Conservation (phyloP, 352 stramenopile species). For the Phytophthora vignae region DNA sequence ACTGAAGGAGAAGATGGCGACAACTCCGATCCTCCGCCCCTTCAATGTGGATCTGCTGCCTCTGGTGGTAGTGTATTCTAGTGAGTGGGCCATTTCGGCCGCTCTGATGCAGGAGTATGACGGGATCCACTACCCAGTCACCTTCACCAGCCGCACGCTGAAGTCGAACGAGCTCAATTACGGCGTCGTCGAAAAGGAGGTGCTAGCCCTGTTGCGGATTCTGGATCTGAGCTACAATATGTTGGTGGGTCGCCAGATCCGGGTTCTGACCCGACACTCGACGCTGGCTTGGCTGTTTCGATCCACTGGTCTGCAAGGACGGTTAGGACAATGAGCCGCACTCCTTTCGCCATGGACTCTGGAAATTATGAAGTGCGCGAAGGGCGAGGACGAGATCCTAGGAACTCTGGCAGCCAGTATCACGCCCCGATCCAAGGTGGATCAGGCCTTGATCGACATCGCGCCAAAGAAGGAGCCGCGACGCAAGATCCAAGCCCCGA, state of each 20-base stretch:
- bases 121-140: slow-evolving; percentile 9
- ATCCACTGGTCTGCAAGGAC: too few species aligned
- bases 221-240: slow-evolving; percentile 5
- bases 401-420: too few species aligned
- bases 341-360: too few species aligned
- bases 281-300: slow-evolving; percentile 10
- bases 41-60: too few species aligned
- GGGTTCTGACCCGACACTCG: slow-evolving; percentile 1
- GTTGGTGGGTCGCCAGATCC: slow-evolving; percentile 4
- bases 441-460: background rate
- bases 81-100: background rate
- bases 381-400: too few species aligned
- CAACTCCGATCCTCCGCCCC: too few species aligned
- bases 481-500: too few species aligned
- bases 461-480: too few species aligned
- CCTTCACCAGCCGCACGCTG: slow-evolving; percentile 12
- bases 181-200: slow-evolving; percentile 10
- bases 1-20: too few species aligned
- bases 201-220: slow-evolving; percentile 4
- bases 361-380: too few species aligned
- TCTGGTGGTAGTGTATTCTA: background rate
- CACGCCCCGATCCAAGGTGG: background rate
- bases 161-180: slow-evolving; percentile 24
- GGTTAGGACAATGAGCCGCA: too few species aligned
- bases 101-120: background rate